A percentile compares a stretch with the other conserved stretches of the same genome.
Conservation (phyloP, 2,329 filamentous ascomycete species). For the Cryphonectria naterciae region DNA sequence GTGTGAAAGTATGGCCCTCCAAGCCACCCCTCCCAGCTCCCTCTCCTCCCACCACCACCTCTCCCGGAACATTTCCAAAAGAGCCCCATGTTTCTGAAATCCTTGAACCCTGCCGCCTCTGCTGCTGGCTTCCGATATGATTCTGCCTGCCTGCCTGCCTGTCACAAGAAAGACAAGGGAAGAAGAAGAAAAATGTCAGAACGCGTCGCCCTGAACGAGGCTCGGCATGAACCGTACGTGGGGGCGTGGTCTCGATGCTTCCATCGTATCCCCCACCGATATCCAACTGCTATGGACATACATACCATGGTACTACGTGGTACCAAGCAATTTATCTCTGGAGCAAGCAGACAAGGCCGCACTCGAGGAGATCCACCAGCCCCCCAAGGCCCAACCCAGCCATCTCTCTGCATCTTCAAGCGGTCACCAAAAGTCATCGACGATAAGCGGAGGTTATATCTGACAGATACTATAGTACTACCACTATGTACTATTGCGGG, state of each 20-base stretch:
- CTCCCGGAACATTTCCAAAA: slow-evolving; percentile 3
- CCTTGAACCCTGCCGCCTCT: not conserved
- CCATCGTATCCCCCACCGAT: not conserved
- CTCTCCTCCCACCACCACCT: not conserved
- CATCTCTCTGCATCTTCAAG: not conserved
- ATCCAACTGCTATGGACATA: not conserved
- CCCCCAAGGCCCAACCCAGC: not conserved
- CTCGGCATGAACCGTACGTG: slow-evolving; percentile 1
- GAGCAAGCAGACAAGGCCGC: not conserved
- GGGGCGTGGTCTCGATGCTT: not conserved
- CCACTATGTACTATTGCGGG: slow-evolving; percentile 16
- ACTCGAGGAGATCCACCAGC: not conserved
- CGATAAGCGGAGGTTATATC: slow-evolving; percentile 8
- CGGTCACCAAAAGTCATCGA: not conserved
- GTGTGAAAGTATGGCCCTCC: not conserved
- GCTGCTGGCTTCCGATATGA: not conserved
- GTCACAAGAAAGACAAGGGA: not conserved
- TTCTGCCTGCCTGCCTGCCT: not conserved
- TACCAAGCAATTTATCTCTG: not conserved
- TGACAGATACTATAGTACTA: not conserved
- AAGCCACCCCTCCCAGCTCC: not conserved
- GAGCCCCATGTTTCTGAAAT: not conserved
- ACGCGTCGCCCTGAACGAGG: slow-evolving; percentile 1
- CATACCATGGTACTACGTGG: not conserved
- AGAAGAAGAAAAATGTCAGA: not conserved